Evolutionary conservation across 2,329 filamentous ascomycete species (phyloP), one percentile per base, ranked within the genome.

Genomic region (Neoscytalidium dimidiatum): DNA sequence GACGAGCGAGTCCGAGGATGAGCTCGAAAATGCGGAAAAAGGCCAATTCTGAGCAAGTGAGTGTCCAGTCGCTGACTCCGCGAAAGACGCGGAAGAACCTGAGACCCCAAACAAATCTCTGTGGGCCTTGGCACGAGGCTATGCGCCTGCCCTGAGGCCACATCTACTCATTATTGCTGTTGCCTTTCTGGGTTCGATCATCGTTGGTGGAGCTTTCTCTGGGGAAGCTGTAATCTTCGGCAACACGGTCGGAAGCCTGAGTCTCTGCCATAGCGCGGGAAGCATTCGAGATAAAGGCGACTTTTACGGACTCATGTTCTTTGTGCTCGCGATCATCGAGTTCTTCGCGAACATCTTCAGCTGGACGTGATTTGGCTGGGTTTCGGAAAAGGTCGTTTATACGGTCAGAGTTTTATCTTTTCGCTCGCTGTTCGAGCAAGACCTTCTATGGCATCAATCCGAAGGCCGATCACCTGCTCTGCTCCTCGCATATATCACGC

Each of bases 391-490:
- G 67, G 77, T 90, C 1, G 79, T 92, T 1, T 88, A 87, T 72
- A 84, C 81, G 52, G 84, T 90, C 9, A 83, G 89, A 60, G 83
- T 89, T 1, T 75, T 89, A 1, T 88, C 87, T 0, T 86, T 92
- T 71, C 84, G 87, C 2, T 86, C 88, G 0, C 77, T 92, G 1
- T 84, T 91, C 58, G 81, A 86, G 65, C 89, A 91, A 74, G 86
- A 88, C 67, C 78, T 90, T 51, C 83, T 89, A 65, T 92, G 89
- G 90, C 90, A 92, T 70, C 86, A 91, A 71, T 87, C 88, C 0
- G 82, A 85, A 26, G 84, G 82, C 5, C 84, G 89, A 23, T 88
- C 83, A 0, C 87, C 90, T 0, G 83, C 86, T 0, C 77, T 82
- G 13, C 80, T 93, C 4, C 80, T 92, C 1, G 87, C 86, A 0